Evolutionary conservation across 2,329 filamentous ascomycete genomes (phyloP), one percentile per base, ranked within the genome.

Genomic region (Arthroderma uncinatum): DNA sequence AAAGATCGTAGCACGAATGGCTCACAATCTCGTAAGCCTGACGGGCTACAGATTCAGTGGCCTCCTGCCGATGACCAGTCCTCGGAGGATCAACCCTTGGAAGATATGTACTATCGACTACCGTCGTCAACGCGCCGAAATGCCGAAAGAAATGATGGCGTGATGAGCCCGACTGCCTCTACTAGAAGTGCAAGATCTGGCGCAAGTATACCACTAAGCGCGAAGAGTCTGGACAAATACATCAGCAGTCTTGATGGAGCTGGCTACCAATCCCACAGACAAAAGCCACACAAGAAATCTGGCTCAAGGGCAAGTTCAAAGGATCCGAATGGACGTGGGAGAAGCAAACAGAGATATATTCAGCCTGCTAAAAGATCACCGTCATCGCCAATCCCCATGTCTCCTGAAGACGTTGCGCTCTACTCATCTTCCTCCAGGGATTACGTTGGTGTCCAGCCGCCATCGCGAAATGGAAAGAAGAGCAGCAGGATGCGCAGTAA

Each of bases 331-430:
- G 50, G 50, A 12, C 83, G 87, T 58, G 87, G 87, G 19, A 81
- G 87, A 60, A 79, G 79, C 23, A 75, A 79, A 10, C 78, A 81
- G 47, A 81, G 85, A 21, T 85, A 84, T 62, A 89, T 86, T 61
- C 86, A 83, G 66, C 82, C 86, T 16, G 82, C 84, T 10, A 95
- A 95, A 72, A 80, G 87, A 21, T 96, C 92, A 0, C 92, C 92
- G 0, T 94, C 89, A 1, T 96, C 92, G 0, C 92, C 92, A 0
- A 80, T 95, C 1, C 89, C 91, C 2, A 96, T 96, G 91, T 95
- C 91, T 2, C 90, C 90, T 0, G 89, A 95, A 64, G 90, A 96
- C 65, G 69, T 88, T 59, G 66, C 72, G 53, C 66, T 68, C 47
- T 76, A 75, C 59, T 72, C 73, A 52, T 71, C 69, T 1, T 50